Evolutionary conservation across 768 basidiomycete species (phyloP).

Genomic region (Suillus fuscotomentosus): DNA sequence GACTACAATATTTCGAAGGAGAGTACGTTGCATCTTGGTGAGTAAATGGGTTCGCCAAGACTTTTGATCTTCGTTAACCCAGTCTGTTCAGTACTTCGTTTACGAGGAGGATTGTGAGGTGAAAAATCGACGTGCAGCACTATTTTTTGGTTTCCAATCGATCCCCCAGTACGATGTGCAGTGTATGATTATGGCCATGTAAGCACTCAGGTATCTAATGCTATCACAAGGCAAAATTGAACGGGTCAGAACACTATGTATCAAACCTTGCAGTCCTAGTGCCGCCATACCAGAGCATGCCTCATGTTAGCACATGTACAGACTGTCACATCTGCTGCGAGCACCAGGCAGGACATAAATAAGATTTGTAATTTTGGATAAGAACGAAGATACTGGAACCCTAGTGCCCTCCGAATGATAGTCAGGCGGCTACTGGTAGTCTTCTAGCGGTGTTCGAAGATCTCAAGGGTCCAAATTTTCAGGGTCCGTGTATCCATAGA

Average conservation of each 20-base stretch:
- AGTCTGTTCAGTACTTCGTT: constrained; percentile 3
- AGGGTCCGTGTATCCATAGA: too few species aligned
- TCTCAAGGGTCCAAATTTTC: background rate
- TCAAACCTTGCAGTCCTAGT: background rate
- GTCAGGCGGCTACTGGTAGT: too few species aligned
- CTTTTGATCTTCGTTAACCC: background rate
- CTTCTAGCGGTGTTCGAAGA: background rate
- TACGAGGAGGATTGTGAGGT: background rate
- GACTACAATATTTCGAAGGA: constrained; percentile 47
- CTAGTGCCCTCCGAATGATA: too few species aligned
- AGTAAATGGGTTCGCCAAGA: background rate
- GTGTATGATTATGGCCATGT: background rate
- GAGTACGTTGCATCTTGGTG: constrained; percentile 34
- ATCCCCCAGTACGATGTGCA: background rate
- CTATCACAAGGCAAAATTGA: too few species aligned
- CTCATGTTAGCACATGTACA: too few species aligned
- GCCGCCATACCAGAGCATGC: background rate
- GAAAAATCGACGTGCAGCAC: background rate
- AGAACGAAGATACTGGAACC: background rate
- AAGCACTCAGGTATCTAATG: background rate
- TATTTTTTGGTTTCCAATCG: background rate
- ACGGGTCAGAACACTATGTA: background rate
- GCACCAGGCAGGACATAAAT: background rate
- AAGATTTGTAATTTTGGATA: background rate
- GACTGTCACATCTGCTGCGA: too few species aligned